Evolutionary conservation across 371 early-diverging fungal genomes (phyloP).

Genomic region (Syncephalastrum racemosum): DNA sequence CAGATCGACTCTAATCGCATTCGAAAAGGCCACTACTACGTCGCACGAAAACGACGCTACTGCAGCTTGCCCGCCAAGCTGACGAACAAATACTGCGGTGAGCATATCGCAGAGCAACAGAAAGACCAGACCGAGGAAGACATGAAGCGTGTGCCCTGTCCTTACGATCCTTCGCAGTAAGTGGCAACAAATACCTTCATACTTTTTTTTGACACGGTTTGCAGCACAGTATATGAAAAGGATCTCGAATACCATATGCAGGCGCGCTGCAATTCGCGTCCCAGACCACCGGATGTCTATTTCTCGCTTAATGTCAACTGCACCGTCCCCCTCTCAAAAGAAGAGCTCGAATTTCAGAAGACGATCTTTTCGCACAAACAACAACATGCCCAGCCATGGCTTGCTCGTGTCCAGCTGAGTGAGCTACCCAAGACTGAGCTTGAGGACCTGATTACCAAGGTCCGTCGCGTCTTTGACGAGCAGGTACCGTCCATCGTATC

Average conservation of each 20-base stretch:
- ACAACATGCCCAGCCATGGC: slow-evolving; percentile 46
- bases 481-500: slow-evolving; percentile 45
- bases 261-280: slow-evolving; percentile 69
- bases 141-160: slow-evolving; percentile 69
- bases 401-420: slow-evolving; percentile 45
- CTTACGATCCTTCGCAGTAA: slow-evolving; percentile 80
- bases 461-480: slow-evolving; percentile 34
- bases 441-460: slow-evolving; percentile 46
- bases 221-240: slow-evolving; percentile 64
- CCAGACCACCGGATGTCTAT: slow-evolving; percentile 49
- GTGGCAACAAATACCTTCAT: slow-evolving; percentile 3
- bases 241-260: slow-evolving; percentile 68
- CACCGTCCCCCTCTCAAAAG: slow-evolving; percentile 43
- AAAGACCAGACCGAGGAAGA: slow-evolving; percentile 16
- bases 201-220: not conserved
- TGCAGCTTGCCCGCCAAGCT: slow-evolving; percentile 65
- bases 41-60: slow-evolving; percentile 55
- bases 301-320: slow-evolving; percentile 59
- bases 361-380: slow-evolving; percentile 44
- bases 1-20: too few species aligned
- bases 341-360: slow-evolving; percentile 48
- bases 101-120: slow-evolving; percentile 57
- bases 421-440: slow-evolving; percentile 42
- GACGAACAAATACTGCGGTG: slow-evolving; percentile 71
- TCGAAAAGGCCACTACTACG: slow-evolving; percentile 43